phyloP scores from a whole-genome alignment of 306 rosid species.

The Dalbergia oliveri region DNA sequence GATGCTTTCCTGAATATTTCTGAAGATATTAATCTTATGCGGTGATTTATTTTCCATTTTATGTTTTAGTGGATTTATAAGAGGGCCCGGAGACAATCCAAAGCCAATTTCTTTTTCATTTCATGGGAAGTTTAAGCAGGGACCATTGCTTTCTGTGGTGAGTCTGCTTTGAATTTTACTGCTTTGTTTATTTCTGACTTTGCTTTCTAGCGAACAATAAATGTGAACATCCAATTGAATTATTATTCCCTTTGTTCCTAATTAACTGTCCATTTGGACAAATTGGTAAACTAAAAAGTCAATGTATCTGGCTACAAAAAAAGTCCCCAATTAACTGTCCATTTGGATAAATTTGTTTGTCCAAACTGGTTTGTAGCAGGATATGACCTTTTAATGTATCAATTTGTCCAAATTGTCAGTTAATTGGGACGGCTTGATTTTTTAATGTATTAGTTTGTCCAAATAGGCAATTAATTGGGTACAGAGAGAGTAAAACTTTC shows the following conservation, averaged over 20 bases:
- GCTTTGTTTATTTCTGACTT: not conserved
- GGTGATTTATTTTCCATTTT: slow-evolving; percentile 21
- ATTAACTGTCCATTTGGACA: too few relatives aligned
- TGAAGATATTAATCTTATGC: slow-evolving; percentile 4
- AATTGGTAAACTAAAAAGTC: too few relatives aligned
- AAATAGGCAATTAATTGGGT: too few relatives aligned
- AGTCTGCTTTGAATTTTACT: slow-evolving; percentile 41
- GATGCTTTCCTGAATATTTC: slow-evolving; percentile 12
- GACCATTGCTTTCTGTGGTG: slow-evolving; percentile 95
- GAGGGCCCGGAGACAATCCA: slow-evolving; percentile 95
- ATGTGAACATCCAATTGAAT: not conserved
- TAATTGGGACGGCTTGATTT: too few relatives aligned
- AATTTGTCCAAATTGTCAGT: too few relatives aligned
- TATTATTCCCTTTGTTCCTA: not conserved
- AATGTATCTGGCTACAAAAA: too few relatives aligned
- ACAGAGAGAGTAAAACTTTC: not conserved
- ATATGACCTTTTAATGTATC: too few relatives aligned
- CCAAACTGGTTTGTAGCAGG: too few relatives aligned
- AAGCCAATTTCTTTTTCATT: slow-evolving; percentile 82
- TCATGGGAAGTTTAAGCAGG: slow-evolving; percentile 87
- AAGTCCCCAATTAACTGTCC: too few relatives aligned
- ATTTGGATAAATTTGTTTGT: not conserved
- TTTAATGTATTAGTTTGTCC: too few relatives aligned
- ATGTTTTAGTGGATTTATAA: slow-evolving; percentile 82
- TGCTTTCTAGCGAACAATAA: not conserved